These are phyloP conservation scores for Kuraishia hungarica DNA, from an alignment of 805 yeast species.

Conservation along the genomic window DNA sequence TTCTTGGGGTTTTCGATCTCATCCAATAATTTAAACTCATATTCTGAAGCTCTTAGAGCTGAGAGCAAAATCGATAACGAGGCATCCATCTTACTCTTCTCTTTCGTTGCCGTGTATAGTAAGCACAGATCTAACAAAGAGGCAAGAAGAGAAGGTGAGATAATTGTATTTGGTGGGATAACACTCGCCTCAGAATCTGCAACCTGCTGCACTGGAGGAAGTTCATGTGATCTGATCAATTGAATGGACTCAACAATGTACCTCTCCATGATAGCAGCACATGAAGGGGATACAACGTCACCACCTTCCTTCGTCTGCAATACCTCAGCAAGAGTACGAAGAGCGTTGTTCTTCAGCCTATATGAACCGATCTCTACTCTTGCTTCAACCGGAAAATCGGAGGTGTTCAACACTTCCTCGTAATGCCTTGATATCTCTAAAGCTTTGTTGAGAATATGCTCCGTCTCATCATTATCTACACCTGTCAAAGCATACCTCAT, in stretches of 20 bases:
- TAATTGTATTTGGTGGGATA: conserved; percentile 14
- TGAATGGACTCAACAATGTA: conserved; percentile 20
- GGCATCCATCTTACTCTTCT: conserved; percentile 11
- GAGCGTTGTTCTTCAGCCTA: conserved; percentile 21
- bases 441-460: conserved; percentile 18
- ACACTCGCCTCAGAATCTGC: conserved; percentile 8
- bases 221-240: conserved; percentile 16
- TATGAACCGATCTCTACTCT: conserved; percentile 14
- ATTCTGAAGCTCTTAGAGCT: conserved; percentile 20
- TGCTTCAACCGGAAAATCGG: conserved; percentile 1
- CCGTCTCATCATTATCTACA: conserved; percentile 17
- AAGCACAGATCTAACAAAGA: conserved; percentile 21
- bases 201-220: conserved; percentile 3
- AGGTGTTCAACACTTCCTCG: conserved; percentile 13
- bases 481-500: conserved; percentile 29
- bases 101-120: conserved; percentile 18
- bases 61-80: conserved; percentile 28
- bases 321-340: conserved; percentile 24
- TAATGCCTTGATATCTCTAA: conserved; percentile 21
- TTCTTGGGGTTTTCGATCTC: not conserved
- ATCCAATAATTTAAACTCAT: conserved; percentile 12
- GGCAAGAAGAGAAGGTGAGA: conserved; percentile 15
- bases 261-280: conserved; percentile 17
- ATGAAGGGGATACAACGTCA: conserved; percentile 3
- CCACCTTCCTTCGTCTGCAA: conserved; percentile 3